A percentile compares a stretch with the other conserved stretches of the same genome.
Conservation (phyloP, 805 yeast species). For the Komagataella kurtzmanii region DNA sequence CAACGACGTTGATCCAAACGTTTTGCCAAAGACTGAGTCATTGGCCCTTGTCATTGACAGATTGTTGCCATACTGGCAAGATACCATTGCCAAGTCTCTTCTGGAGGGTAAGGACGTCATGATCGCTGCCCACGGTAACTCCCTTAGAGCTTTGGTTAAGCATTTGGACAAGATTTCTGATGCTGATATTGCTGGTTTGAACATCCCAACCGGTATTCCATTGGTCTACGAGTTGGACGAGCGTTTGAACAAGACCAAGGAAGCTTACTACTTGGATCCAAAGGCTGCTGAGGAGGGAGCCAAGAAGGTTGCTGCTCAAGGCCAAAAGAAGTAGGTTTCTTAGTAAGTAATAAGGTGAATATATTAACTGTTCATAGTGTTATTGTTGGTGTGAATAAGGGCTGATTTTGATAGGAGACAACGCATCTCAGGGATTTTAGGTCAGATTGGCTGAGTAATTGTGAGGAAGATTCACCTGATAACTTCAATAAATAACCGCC, state of each 20-base stretch:
- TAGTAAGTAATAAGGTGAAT: not conserved
- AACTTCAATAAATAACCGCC: no score
- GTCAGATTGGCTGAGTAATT: no score
- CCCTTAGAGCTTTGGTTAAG: constrained; percentile 91
- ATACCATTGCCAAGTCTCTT: constrained; percentile 74
- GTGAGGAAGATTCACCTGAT: no score
- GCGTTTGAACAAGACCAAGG: constrained; percentile 77
- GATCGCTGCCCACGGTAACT: constrained; percentile 97
- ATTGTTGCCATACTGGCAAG: constrained; percentile 94
- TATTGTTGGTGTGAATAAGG: not conserved
- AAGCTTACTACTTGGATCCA: constrained; percentile 94
- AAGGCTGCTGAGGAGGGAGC: constrained; percentile 99
- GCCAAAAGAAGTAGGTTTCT: constrained; percentile 39
- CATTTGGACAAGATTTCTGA: constrained; percentile 90
- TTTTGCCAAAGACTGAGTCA: constrained; percentile 89
- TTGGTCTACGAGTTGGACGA: constrained; percentile 91
- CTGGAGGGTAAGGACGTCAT: constrained; percentile 81
- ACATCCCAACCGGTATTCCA: constrained; percentile 98
- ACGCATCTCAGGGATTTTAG: no score
- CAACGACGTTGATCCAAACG: constrained; percentile 69
- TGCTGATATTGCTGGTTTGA: constrained; percentile 82
- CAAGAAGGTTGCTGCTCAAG: constrained; percentile 97
- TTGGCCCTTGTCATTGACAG: constrained; percentile 91
- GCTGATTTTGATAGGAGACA: not conserved
- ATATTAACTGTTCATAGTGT: not conserved